Evolutionary conservation across 768 basidiomycete species (phyloP).

Genomic region (Hygrocybe coccinea): DNA sequence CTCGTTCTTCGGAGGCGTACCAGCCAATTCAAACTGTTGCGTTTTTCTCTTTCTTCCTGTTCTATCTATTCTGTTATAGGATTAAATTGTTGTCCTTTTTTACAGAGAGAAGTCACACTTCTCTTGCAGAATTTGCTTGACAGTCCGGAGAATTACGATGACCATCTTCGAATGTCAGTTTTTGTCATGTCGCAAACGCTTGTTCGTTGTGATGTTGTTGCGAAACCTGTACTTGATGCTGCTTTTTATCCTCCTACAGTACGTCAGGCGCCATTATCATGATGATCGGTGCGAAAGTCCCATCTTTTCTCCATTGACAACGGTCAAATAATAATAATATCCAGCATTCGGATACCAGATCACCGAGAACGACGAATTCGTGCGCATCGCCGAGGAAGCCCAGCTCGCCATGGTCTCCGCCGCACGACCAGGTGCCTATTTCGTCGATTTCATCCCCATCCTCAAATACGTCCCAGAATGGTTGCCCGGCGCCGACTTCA

Average conservation of each 20-base stretch:
- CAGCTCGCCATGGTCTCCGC: conserved; percentile 12
- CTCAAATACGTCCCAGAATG: conserved; percentile 21
- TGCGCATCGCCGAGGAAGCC: conserved; percentile 17
- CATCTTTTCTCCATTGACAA: too few species aligned
- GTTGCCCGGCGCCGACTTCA: conserved; percentile 43
- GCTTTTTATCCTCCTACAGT: too few species aligned
- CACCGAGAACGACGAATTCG: conserved; percentile 20
- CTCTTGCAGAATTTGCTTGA: too few species aligned
- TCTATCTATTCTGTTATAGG: neutral
- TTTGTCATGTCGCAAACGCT: too few species aligned
- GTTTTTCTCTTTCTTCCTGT: conserved; percentile 10
- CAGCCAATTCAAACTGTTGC: conserved; percentile 12
- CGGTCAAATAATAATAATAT: too few species aligned
- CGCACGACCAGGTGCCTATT: conserved; percentile 12
- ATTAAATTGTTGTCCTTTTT: conserved; percentile 11
- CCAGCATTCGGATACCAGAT: conserved; percentile 21
- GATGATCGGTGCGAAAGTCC: too few species aligned
- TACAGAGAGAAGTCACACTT: conserved; percentile 11
- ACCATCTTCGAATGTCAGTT: too few species aligned
- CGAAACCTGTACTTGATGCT: too few species aligned
- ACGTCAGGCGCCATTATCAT: too few species aligned
- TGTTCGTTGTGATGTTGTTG: too few species aligned
- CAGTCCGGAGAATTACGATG: too few species aligned
- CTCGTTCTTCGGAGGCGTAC: conserved; percentile 9
- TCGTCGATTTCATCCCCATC: conserved; percentile 16